Base-by-base conservation (phyloP, 805 yeast genomes). In the Ogataea paradorogensis region DNA sequence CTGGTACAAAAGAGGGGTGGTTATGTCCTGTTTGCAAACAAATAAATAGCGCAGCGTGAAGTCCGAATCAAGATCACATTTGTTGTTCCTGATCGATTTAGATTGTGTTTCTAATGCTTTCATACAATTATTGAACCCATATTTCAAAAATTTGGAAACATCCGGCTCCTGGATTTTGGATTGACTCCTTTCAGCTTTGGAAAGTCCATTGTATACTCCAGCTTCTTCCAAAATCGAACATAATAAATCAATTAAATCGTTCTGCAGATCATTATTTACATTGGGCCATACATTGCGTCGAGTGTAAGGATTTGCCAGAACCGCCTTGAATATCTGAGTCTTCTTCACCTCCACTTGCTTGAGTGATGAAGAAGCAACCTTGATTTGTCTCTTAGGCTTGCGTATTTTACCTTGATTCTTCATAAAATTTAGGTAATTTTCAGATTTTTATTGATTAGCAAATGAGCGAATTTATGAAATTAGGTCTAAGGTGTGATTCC, bases 221-320 rank as follows among this genome's bases (percentile, higher is more conserved):
- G 48, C 14, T 20, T 51, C 42, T 6, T 35, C 30, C 14, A 51
- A 32, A 1, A 38, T 39, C 9, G 51, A 45, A 16, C 47, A 38
- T 16, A 48, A 39, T 0, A 46, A 26, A 13, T 66, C 69, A 1
- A 65, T 30, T 9, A 71, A 48, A 35, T 56, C 60, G 8, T 42
- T 39, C 2, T 63, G 63, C 2, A 58, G 30, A 6, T 62, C 62
- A 4, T 66, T 66, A 5, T 55, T 61, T 8, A 70, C 53, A 27
- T 56, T 54, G 4, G 76, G 75, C 76, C 76, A 71, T 27, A 46
- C 27, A 25, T 45, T 46, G 8, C 45, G 66, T 37, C 70, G 71
- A 1, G 82, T 71, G 53, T 66, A 80, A 3, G 89, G 87, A 45
- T 77, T 78, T 23, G 79, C 81, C 18, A 82, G 63, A 3, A 82